These are phyloP conservation scores for Sugiyamaella castrensis DNA, from an alignment of 1,139 yeast species.

Conservation along the genomic window DNA sequence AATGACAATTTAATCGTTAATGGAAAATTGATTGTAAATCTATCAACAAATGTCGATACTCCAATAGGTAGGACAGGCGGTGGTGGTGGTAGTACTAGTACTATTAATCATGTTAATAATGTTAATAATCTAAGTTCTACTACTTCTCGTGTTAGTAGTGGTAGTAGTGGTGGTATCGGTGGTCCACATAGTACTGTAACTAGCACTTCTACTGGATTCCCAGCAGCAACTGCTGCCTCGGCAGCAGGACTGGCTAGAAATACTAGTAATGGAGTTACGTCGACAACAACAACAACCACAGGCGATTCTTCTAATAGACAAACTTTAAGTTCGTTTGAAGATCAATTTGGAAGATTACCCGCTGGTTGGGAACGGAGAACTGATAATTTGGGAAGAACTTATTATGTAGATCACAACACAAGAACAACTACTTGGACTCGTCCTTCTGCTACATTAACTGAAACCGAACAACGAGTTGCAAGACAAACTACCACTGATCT, in stretches of 20 bases:
- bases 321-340: slow-evolving; percentile 72
- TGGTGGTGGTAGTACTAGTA: slow-evolving; percentile 23
- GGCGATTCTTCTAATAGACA: slow-evolving; percentile 12
- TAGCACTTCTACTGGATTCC: slow-evolving; percentile 12
- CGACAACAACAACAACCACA: slow-evolving; percentile 13
- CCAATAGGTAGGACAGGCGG: slow-evolving; percentile 37
- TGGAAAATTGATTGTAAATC: slow-evolving; percentile 74
- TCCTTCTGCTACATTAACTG: slow-evolving; percentile 58
- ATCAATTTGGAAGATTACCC: slow-evolving; percentile 92
- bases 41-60: slow-evolving; percentile 56
- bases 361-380: slow-evolving; percentile 99
- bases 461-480: slow-evolving; percentile 41
- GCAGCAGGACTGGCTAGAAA: slow-evolving; percentile 19
- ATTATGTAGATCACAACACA: slow-evolving; percentile 96
- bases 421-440: slow-evolving; percentile 98
- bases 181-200: not conserved
- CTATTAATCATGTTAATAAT: slow-evolving; percentile 23
- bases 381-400: slow-evolving; percentile 94
- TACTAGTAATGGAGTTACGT: slow-evolving; percentile 26
- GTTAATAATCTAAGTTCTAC: slow-evolving; percentile 20
- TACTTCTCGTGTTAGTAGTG: slow-evolving; percentile 18
- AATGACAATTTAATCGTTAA: slow-evolving; percentile 89
- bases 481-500: slow-evolving; percentile 67
- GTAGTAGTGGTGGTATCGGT: slow-evolving; percentile 23
- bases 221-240: slow-evolving; percentile 17